A percentile compares a stretch with the other conserved stretches of the same genome.
phyloP scores from a whole-genome alignment of 2,329 filamentous ascomycete genomes.

The Paecilomyces sp. region DNA sequence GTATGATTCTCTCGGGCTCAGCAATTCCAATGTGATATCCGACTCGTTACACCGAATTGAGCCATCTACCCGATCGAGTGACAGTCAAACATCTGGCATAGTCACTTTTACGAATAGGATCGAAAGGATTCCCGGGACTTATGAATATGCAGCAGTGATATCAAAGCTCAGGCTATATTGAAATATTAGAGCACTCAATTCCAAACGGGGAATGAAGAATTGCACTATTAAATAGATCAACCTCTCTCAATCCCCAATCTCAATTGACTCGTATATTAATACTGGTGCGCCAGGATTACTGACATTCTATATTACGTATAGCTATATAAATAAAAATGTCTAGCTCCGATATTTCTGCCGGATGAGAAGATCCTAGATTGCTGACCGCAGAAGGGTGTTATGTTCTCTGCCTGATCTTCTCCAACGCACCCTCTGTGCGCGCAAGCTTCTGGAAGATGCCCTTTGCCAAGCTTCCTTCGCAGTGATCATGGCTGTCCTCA shows the following conservation, averaged over 20 bases:
- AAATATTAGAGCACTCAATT: not conserved
- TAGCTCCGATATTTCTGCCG: too few species aligned
- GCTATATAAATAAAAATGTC: too few species aligned
- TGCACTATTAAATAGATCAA: too few species aligned
- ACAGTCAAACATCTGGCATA: not conserved
- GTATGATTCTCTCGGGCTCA: not conserved
- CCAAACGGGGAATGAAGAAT: not conserved
- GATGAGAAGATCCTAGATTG: too few species aligned
- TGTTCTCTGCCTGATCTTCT: slow-evolving; percentile 7
- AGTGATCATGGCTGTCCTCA: not conserved
- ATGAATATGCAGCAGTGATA: not conserved
- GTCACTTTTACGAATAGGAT: not conserved
- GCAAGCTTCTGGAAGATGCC: slow-evolving; percentile 9
- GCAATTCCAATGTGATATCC: not conserved
- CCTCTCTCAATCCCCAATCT: too few species aligned
- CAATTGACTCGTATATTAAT: too few species aligned
- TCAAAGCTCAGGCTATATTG: not conserved
- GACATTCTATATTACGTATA: too few species aligned
- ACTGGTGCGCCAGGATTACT: too few species aligned
- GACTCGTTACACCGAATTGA: not conserved
- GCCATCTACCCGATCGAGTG: not conserved
- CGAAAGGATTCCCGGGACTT: not conserved
- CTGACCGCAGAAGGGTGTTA: too few species aligned
- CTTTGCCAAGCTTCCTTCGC: slow-evolving; percentile 4
- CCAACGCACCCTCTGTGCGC: slow-evolving; percentile 5